Evolutionary conservation across 306 rosid genomes (phyloP).

Genomic region (Myrica gale): DNA sequence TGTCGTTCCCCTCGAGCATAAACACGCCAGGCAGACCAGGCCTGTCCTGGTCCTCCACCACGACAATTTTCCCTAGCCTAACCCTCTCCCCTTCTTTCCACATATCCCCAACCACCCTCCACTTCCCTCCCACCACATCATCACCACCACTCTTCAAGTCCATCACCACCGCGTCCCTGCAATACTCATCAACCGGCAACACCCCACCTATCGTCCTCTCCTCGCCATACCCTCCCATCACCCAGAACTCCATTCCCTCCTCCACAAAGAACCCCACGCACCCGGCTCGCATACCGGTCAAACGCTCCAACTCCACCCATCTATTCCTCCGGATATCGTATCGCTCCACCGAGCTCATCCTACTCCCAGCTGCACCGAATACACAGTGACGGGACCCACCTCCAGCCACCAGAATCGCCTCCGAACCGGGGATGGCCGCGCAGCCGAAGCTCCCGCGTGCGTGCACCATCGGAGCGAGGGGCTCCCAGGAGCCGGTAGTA

Average conservation of each 20-base stretch:
- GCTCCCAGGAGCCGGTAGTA: constrained; percentile 47
- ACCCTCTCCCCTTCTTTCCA: constrained; percentile 63
- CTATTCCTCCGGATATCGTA: constrained; percentile 56
- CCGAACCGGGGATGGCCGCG: constrained; percentile 31
- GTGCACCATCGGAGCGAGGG: constrained; percentile 58
- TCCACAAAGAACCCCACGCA: constrained; percentile 73
- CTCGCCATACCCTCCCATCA: constrained; percentile 84
- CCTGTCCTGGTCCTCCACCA: constrained; percentile 39
- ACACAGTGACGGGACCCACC: constrained; percentile 77
- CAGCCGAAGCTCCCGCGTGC: constrained; percentile 92
- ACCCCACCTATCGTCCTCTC: constrained; percentile 73
- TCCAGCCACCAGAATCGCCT: constrained; percentile 67
- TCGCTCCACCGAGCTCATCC: constrained; percentile 65
- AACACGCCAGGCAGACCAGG: constrained; percentile 44
- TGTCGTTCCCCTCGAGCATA: constrained; percentile 73
- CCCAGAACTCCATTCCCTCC: constrained; percentile 68
- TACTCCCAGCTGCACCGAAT: constrained; percentile 69
- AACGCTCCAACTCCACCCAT: constrained; percentile 69
- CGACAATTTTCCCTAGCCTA: constrained; percentile 69
- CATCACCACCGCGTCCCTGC: constrained; percentile 64
- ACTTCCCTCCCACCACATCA: constrained; percentile 34
- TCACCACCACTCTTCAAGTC: constrained; percentile 37
- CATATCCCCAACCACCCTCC: constrained; percentile 75
- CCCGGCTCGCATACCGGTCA: constrained; percentile 75
- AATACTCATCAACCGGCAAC: constrained; percentile 80